Evolutionary conservation across 176 grass and related monocot species (phyloP), one percentile per base, ranked within the genome.

Genomic region (Hordeum marinum): DNA sequence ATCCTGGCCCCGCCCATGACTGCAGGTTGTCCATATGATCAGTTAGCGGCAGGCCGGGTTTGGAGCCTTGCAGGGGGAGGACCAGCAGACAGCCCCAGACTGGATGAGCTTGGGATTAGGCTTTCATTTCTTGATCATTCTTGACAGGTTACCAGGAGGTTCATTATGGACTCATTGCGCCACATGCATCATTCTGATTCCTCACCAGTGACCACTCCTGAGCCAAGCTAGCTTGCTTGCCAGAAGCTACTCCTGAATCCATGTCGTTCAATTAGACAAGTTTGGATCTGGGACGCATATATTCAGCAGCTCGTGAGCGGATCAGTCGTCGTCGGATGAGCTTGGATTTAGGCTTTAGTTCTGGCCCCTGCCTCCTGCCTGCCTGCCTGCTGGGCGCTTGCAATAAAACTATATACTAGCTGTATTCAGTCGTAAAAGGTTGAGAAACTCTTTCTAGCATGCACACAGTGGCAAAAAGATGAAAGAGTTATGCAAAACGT

Each of bases 151-250:
- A 71, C 9, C 35, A 52, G 48, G 48, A 50, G 46, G 46, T 50
- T 50, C 46, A 50, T 17, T 17, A 50, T 17, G 46, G 14, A 18
- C 48, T 52, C 15, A 52, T 87, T 43, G 32, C 55, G 17, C 40
- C 36, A 31, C n/a, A 69, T 23, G 78, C 31, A 66, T 41, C 85
- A 75, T 87, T 82, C 79, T 23, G 85, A 76, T 87, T 82, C 70
- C 78, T 52, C 15, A 52, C 34, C 66, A n/a, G 70, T 52, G 48
- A 52, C 34, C 66, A 39, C 36, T 76, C 46, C 63, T n/a, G 72
- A 54, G 29, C 20, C 80, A 14, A 59, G 35, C 34, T 71, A 76
- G 58, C 11, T 43, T 14, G 68, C 66, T 71, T 24, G 24, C 70
- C 29, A 36, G 64, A 26, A 27, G 26, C 76, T 86, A 66, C 37